A percentile compares a stretch with the other conserved stretches of the same genome.
Evolutionary conservation across 2,329 filamentous ascomycete species (phyloP).

Genomic region (Colletotrichum plurivorum): DNA sequence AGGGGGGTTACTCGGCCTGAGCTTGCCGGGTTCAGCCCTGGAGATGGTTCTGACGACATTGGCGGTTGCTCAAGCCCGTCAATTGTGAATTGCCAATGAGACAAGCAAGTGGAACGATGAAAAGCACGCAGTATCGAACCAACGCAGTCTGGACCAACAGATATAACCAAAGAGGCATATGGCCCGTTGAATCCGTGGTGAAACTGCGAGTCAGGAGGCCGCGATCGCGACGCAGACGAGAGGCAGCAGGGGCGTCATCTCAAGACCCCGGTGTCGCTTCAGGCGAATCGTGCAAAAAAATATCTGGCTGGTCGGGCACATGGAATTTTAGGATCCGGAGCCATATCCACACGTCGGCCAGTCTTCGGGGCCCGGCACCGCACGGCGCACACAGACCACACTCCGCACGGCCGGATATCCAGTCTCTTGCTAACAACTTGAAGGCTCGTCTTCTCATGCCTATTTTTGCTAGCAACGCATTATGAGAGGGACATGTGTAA

Average conservation of each 20-base stretch:
- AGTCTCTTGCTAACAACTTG: no score
- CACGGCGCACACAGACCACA: no score
- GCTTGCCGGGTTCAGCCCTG: slow-evolving; percentile 17
- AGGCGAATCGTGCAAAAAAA: neutral
- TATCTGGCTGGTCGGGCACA: no score
- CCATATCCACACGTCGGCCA: no score
- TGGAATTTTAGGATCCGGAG: no score
- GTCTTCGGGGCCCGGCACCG: no score
- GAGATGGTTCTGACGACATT: slow-evolving; percentile 4
- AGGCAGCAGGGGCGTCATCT: neutral
- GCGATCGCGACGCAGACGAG: neutral
- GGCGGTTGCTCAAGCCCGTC: neutral
- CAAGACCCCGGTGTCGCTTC: neutral
- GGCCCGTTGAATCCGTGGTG: neutral
- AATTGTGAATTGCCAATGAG: neutral
- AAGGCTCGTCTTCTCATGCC: no score
- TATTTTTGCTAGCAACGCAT: no score
- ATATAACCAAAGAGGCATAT: neutral
- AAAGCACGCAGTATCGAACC: neutral
- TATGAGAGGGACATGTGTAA: no score
- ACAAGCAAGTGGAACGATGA: neutral
- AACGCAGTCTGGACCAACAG: neutral
- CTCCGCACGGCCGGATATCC: neutral
- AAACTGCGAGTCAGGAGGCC: neutral
- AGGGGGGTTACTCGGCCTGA: no score